Percentiles rank a stretch among this genome's conserved stretches.
phyloP scores from a whole-genome alignment of 192 early-diverging fungal genomes.

The Backusella australiensis region DNA sequence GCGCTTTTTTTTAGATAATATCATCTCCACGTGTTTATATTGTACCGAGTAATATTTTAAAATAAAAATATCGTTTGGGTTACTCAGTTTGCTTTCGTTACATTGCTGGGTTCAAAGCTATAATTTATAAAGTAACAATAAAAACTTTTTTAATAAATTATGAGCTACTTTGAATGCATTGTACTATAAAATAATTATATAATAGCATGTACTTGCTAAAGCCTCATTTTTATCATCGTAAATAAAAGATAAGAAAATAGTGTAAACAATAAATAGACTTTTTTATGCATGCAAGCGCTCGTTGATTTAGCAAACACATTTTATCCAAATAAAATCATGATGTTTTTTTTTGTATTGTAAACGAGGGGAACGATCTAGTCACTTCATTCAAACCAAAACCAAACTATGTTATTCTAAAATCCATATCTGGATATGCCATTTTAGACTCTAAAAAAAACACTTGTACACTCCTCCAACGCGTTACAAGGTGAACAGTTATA shows the following conservation, averaged over 20 bases:
- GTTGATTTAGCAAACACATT: neutral
- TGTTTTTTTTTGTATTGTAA: slow-evolving; percentile 37
- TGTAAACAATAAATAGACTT: neutral
- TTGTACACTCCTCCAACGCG: slow-evolving; percentile 64
- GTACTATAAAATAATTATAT: neutral
- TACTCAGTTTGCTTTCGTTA: neutral
- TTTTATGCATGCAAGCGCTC: neutral
- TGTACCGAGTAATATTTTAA: neutral
- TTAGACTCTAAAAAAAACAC: neutral
- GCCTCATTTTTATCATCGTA: neutral
- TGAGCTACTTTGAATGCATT: neutral
- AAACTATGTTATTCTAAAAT: slow-evolving; percentile 85
- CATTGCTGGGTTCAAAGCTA: neutral
- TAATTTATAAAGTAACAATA: neutral
- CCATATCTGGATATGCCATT: slow-evolving; percentile 55
- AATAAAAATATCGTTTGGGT: neutral
- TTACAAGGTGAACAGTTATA: slow-evolving; percentile 65
- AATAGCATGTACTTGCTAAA: neutral
- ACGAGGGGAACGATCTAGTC: slow-evolving; percentile 69
- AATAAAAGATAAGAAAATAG: neutral
- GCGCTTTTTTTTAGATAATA: slow-evolving; percentile 1
- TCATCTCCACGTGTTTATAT: slow-evolving; percentile 3
- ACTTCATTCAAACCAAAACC: slow-evolving; percentile 86
- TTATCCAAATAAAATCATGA: slow-evolving; percentile 7
- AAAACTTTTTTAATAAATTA: neutral